Evolutionary conservation across 495 filamentous ascomycete genomes (phyloP).

Genomic region (Penicillium cataractarum): DNA sequence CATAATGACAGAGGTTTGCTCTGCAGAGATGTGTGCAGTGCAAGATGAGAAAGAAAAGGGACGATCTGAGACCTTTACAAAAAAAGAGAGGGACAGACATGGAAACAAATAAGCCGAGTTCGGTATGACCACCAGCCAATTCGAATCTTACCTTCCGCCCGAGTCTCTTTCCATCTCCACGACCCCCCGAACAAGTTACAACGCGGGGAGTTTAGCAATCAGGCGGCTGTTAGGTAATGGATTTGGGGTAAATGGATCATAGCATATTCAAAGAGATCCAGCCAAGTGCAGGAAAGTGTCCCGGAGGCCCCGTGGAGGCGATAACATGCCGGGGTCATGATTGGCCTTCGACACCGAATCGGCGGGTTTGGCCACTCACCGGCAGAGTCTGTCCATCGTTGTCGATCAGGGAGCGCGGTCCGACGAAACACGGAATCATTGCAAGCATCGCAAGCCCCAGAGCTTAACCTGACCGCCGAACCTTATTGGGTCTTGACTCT

Average conservation of each 20-base stretch:
- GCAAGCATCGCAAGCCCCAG: constrained; percentile 4
- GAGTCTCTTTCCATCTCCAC: neutral
- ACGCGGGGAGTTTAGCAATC: constrained; percentile 16
- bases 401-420: constrained; percentile 18
- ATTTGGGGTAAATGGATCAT: constrained; percentile 30
- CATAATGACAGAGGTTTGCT: constrained; percentile 20
- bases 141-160: constrained; percentile 20
- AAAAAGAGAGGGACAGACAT: constrained; percentile 4
- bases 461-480: constrained; percentile 17
- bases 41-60: neutral
- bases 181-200: constrained; percentile 13
- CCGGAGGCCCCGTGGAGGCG: constrained; percentile 2
- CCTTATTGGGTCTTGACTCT: constrained; percentile 12
- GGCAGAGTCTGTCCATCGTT: neutral
- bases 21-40: constrained; percentile 2
- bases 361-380: constrained; percentile 23
- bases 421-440: constrained; percentile 6
- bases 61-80: neutral
- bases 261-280: neutral
- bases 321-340: constrained; percentile 19
- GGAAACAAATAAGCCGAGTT: constrained; percentile 11
- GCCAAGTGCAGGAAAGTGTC: neutral
- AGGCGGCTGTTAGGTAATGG: constrained; percentile 28
- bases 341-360: constrained; percentile 25
- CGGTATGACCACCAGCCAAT: constrained; percentile 15